Conservation (phyloP, 176 grass and related monocot genomes). For the Ensete glaucum region DNA sequence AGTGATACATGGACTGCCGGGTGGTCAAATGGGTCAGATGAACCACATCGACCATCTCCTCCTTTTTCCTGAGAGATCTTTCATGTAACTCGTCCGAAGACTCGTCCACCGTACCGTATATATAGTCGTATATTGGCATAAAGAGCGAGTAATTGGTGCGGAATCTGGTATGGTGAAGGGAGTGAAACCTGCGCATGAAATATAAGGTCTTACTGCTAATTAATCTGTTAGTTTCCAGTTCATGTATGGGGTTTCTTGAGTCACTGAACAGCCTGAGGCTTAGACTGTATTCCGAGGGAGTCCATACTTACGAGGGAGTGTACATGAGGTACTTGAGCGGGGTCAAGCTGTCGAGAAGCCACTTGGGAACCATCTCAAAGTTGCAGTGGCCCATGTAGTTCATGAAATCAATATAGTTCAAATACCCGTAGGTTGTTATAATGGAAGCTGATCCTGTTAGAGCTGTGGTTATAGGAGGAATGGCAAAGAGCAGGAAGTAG, state of each 20-base stretch:
- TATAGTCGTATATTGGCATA: conserved; percentile 64
- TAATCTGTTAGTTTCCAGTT: too few species aligned
- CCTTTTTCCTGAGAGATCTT: conserved; percentile 20
- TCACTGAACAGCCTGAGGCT: too few species aligned
- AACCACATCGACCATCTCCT: conserved; percentile 36
- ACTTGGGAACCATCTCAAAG: conserved; percentile 71
- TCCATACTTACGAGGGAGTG: conserved; percentile 79
- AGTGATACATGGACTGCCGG: conserved; percentile 34
- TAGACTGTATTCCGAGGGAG: too few species aligned
- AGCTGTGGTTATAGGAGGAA: conserved; percentile 34
- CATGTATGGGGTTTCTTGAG: too few species aligned
- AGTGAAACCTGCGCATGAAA: conserved; percentile 39
- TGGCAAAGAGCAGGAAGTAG: conserved; percentile 50
- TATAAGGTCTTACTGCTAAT: neutral
- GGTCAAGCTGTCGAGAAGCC: conserved; percentile 51
- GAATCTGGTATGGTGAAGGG: conserved; percentile 69
- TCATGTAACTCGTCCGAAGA: conserved; percentile 53
- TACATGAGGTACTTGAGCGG: conserved; percentile 96
- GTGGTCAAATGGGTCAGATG: conserved; percentile 67
- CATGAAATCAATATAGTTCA: conserved; percentile 84
- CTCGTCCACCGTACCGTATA: conserved; percentile 51
- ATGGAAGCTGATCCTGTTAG: conserved; percentile 40
- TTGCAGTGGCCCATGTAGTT: conserved; percentile 98
- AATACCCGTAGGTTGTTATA: conserved; percentile 21
- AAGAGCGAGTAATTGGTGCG: conserved; percentile 71